Percentiles rank a stretch among this genome's conserved stretches.
Evolutionary conservation across 2,329 filamentous ascomycete genomes (phyloP).

Genomic region (Trichoderma brevicompactum): DNA sequence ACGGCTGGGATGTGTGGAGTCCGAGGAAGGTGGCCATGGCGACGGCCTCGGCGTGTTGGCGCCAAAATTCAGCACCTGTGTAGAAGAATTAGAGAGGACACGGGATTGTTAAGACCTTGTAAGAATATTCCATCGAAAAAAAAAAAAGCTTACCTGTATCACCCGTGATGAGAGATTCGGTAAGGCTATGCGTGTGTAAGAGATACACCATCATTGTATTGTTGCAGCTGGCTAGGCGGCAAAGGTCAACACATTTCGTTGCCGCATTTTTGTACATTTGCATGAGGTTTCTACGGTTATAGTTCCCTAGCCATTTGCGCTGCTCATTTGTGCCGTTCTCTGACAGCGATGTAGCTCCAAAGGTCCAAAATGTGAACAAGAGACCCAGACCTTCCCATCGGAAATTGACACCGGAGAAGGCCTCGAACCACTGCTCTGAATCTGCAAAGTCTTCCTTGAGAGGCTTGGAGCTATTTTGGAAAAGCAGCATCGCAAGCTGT

Average conservation of each 20-base stretch:
- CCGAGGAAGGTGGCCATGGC: slow-evolving; percentile 29
- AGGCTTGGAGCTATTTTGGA: slow-evolving; percentile 44
- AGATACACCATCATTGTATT: slow-evolving; percentile 26
- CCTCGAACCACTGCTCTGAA: slow-evolving; percentile 44
- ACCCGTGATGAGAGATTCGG: slow-evolving; percentile 13
- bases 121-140: not conserved
- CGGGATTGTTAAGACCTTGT: not conserved
- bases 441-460: slow-evolving; percentile 43
- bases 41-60: slow-evolving; percentile 24
- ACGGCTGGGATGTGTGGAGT: slow-evolving; percentile 16
- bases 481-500: slow-evolving; percentile 42
- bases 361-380: slow-evolving; percentile 36
- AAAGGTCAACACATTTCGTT: slow-evolving; percentile 4
- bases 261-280: not conserved
- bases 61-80: slow-evolving; percentile 21
- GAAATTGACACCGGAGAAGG: slow-evolving; percentile 46
- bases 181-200: slow-evolving; percentile 1
- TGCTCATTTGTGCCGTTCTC: slow-evolving; percentile 13
- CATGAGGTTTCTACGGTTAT: slow-evolving; percentile 19
- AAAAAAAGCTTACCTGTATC: slow-evolving; percentile 16
- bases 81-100: not conserved
- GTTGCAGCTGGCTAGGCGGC: slow-evolving; percentile 1
- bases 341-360: not conserved
- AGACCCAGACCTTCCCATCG: slow-evolving; percentile 51
- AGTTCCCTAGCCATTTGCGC: slow-evolving; percentile 8